phyloP scores from a whole-genome alignment of 2,329 filamentous ascomycete species.

The Trichoderma guizhouense region DNA sequence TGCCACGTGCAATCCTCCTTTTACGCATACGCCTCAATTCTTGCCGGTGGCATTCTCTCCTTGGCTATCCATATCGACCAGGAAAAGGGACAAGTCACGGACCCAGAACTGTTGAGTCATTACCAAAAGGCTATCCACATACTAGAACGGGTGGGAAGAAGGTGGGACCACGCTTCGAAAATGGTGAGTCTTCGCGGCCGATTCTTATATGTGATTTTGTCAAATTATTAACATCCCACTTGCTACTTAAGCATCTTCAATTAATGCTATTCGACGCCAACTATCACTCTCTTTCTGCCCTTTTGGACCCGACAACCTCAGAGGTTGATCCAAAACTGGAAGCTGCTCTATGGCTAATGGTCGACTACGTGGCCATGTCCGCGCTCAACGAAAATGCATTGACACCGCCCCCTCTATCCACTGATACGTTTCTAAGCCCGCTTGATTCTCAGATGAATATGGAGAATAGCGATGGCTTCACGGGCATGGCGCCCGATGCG shows the following conservation, averaged over 20 bases:
- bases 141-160: constrained; percentile 5
- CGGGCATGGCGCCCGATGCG: neutral
- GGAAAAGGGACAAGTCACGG: constrained; percentile 10
- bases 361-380: constrained; percentile 15
- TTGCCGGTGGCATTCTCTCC: constrained; percentile 10
- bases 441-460: constrained; percentile 4
- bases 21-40: constrained; percentile 10
- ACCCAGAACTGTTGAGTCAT: neutral
- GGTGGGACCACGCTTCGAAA: constrained; percentile 16
- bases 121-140: constrained; percentile 10
- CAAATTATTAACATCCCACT: constrained; percentile 8
- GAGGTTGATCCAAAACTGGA: constrained; percentile 13
- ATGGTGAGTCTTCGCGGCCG: neutral
- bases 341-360: constrained; percentile 8
- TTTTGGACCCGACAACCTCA: neutral
- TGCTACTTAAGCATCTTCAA: constrained; percentile 12
- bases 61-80: constrained; percentile 14
- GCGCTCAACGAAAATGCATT: constrained; percentile 3
- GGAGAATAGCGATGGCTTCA: neutral
- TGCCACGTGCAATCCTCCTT: constrained; percentile 13
- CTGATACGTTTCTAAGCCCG: constrained; percentile 8
- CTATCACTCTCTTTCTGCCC: constrained; percentile 8
- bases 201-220: no score
- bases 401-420: constrained; percentile 1
- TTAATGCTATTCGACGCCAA: constrained; percentile 16